phyloP scores from a whole-genome alignment of 106 monocot genomes.

The Agapanthus africanus region DNA sequence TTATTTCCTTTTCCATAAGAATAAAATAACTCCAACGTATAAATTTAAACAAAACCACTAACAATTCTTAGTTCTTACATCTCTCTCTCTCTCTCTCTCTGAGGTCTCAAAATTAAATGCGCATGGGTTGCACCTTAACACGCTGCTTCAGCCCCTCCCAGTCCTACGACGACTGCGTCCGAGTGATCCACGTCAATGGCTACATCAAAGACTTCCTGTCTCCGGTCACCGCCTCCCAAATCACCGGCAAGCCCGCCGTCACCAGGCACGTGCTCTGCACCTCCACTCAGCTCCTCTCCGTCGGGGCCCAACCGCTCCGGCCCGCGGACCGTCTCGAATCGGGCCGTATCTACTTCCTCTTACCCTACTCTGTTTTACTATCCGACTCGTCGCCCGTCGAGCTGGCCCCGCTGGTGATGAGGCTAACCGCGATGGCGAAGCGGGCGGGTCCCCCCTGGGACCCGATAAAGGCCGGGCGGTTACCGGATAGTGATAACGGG shows the following conservation, averaged over 20 bases:
- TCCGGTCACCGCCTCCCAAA: constrained; percentile 39
- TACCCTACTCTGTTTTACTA: constrained; percentile 49
- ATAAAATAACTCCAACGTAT: not conserved
- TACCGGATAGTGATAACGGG: not conserved
- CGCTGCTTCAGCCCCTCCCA: not conserved
- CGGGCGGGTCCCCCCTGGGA: constrained; percentile 7
- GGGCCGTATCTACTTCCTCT: constrained; percentile 65
- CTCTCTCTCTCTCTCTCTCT: not conserved
- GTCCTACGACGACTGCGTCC: constrained; percentile 38
- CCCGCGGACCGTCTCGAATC: constrained; percentile 42
- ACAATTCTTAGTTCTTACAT: not conserved
- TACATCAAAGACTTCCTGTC: constrained; percentile 48
- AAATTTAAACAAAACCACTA: not conserved
- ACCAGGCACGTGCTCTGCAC: constrained; percentile 49
- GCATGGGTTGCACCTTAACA: constrained; percentile 47
- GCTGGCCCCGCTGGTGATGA: constrained; percentile 33
- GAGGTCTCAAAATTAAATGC: not conserved
- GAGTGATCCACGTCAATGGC: constrained; percentile 78
- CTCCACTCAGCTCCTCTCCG: constrained; percentile 37
- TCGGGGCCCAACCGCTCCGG: constrained; percentile 21
- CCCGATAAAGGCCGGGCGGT: not conserved
- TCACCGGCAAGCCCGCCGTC: constrained; percentile 49
- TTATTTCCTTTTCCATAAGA: no score
- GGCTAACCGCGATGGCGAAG: constrained; percentile 44
- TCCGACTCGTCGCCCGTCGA: constrained; percentile 50